Evolutionary conservation across 306 rosid species (phyloP).

Genomic region (Potentilla sterilis): DNA sequence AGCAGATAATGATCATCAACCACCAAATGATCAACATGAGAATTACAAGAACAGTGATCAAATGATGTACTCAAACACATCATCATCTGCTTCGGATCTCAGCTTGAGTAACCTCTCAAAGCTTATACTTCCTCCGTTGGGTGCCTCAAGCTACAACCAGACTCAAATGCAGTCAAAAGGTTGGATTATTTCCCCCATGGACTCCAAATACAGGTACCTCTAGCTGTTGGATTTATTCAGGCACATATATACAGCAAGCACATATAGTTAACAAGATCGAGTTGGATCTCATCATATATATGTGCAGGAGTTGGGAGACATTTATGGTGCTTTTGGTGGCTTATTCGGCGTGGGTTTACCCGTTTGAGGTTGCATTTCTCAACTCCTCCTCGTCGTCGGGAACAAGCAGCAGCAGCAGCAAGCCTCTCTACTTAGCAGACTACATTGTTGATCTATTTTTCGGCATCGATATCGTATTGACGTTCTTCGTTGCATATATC

Average conservation of each 20-base stretch:
- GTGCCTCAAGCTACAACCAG: conserved; percentile 57
- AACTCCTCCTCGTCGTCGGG: conserved; percentile 11
- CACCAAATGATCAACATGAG: neutral
- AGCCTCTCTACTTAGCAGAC: conserved; percentile 47
- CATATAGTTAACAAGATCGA: neutral
- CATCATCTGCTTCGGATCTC: conserved; percentile 12
- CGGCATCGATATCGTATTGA: conserved; percentile 62
- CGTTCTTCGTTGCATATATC: conserved; percentile 74
- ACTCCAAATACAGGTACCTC: conserved; percentile 75
- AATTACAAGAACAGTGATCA: neutral
- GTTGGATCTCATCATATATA: neutral
- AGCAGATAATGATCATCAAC: neutral
- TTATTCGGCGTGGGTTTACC: conserved; percentile 78
- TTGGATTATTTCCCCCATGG: conserved; percentile 77
- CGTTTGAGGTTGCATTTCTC: conserved; percentile 79
- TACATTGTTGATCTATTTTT: conserved; percentile 67
- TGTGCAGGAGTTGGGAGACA: conserved; percentile 72
- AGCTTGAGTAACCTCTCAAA: conserved; percentile 62
- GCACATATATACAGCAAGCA: neutral
- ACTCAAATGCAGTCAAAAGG: conserved; percentile 41
- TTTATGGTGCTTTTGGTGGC: conserved; percentile 79
- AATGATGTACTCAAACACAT: neutral
- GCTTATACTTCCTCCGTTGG: conserved; percentile 89
- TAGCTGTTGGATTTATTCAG: neutral
- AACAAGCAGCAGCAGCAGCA: conserved; percentile 10